Evolutionary conservation across 805 yeast genomes (phyloP).

Genomic region (Scheffersomyces stipitis): DNA sequence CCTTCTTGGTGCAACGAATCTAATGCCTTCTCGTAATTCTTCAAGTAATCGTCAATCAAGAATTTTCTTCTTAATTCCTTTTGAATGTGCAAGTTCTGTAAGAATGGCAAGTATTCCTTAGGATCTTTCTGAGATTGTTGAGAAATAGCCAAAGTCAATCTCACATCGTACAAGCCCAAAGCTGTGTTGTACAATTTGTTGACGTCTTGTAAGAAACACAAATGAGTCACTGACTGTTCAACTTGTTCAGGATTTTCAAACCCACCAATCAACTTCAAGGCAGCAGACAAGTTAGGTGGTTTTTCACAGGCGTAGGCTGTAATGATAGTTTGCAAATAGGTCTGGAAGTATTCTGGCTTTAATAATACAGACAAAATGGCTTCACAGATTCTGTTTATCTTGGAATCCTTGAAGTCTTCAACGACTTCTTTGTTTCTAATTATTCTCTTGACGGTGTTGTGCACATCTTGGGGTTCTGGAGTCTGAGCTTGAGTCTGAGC

Average conservation of each 20-base stretch:
- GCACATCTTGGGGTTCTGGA: slow-evolving; percentile 23
- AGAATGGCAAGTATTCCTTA: slow-evolving; percentile 90
- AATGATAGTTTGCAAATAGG: slow-evolving; percentile 72
- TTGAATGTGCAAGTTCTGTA: slow-evolving; percentile 74
- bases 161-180: slow-evolving; percentile 78
- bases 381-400: slow-evolving; percentile 77
- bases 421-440: slow-evolving; percentile 38
- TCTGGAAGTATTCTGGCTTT: slow-evolving; percentile 49
- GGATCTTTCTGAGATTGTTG: slow-evolving; percentile 98
- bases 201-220: slow-evolving; percentile 89
- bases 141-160: slow-evolving; percentile 78
- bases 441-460: slow-evolving; percentile 28
- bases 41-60: slow-evolving; percentile 75
- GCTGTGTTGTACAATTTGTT: slow-evolving; percentile 78
- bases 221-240: slow-evolving; percentile 69
- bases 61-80: slow-evolving; percentile 66
- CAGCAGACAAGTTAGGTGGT: slow-evolving; percentile 82
- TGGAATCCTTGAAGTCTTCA: slow-evolving; percentile 43
- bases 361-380: slow-evolving; percentile 59
- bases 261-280: slow-evolving; percentile 61
- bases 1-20: slow-evolving; percentile 56
- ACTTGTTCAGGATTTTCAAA: slow-evolving; percentile 46
- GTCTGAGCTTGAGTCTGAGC: slow-evolving; percentile 8
- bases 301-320: slow-evolving; percentile 91
- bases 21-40: slow-evolving; percentile 67